Percentiles rank a stretch among this genome's conserved stretches.
These are phyloP conservation scores for Diaporthe citrichinensis DNA, from an alignment of 2,329 filamentous ascomycete species.

Conservation along the genomic window DNA sequence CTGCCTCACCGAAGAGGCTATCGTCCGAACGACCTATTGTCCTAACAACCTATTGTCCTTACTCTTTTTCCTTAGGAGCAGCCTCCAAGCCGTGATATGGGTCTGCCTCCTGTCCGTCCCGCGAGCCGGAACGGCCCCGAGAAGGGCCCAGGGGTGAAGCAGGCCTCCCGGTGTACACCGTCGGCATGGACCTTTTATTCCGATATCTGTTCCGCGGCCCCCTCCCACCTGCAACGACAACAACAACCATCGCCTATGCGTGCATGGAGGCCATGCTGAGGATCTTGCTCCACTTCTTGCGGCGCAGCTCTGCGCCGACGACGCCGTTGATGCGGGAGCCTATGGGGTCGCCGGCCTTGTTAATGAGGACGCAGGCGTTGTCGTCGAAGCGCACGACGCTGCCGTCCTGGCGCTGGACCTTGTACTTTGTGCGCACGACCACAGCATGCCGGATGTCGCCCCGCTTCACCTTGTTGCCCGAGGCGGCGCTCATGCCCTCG, in stretches of 20 bases:
- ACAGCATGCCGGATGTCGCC: conserved; percentile 98
- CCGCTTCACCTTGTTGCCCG: conserved; percentile 92
- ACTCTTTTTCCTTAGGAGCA: neutral
- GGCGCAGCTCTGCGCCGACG: conserved; percentile 89
- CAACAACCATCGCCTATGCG: conserved; percentile 54
- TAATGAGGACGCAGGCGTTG: conserved; percentile 97
- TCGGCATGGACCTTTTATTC: too few relatives aligned
- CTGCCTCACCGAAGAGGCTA: neutral
- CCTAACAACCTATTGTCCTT: too few relatives aligned
- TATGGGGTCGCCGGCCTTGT: conserved; percentile 96
- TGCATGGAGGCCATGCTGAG: conserved; percentile 89
- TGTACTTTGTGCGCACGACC: conserved; percentile 91
- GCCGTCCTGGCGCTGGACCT: conserved; percentile 88
- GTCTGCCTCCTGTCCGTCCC: too few relatives aligned
- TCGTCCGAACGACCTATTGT: too few relatives aligned
- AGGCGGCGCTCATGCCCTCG: conserved; percentile 78
- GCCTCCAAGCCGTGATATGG: neutral
- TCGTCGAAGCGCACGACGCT: conserved; percentile 95
- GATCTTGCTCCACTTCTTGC: conserved; percentile 99
- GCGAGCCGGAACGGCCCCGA: neutral
- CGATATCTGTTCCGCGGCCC: too few relatives aligned
- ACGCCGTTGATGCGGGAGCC: conserved; percentile 93
- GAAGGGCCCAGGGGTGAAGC: neutral
- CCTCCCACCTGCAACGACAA: too few relatives aligned
- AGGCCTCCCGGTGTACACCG: neutral